phyloP scores from a whole-genome alignment of 129 eudicot genomes.

The Logfia minima region DNA sequence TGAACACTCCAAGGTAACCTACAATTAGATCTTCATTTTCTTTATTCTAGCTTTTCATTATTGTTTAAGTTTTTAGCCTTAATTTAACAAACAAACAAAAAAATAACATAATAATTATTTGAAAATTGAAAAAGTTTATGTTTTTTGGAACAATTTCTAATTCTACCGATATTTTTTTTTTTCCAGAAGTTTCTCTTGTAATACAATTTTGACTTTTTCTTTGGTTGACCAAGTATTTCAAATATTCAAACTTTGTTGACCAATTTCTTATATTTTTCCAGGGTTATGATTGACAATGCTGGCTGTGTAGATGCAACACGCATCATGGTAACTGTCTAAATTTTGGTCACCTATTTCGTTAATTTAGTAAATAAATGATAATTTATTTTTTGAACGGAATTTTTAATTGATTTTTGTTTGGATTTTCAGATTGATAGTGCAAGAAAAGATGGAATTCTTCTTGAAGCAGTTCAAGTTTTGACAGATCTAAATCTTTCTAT shows the following conservation, averaged over 20 bases:
- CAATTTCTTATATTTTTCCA: slow-evolving; percentile 34
- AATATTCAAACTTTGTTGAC: slow-evolving; percentile 20
- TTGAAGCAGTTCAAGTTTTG: slow-evolving; percentile 91
- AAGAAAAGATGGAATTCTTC: slow-evolving; percentile 80
- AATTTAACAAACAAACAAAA: too few relatives aligned
- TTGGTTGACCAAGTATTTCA: not conserved
- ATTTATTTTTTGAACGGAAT: not conserved
- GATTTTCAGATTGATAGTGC: slow-evolving; percentile 75
- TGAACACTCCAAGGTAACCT: slow-evolving; percentile 72
- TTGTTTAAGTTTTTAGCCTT: not conserved
- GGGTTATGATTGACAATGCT: slow-evolving; percentile 92
- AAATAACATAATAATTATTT: too few relatives aligned
- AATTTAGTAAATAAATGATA: not conserved
- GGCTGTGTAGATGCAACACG: slow-evolving; percentile 72
- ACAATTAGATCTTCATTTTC: not conserved
- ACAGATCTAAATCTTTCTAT: slow-evolving; percentile 88
- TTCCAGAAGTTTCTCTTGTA: slow-evolving; percentile 25
- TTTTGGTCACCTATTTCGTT: not conserved
- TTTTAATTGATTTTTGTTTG: not conserved
- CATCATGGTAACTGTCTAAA: slow-evolving; percentile 56
- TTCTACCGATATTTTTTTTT: too few relatives aligned
- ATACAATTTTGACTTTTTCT: slow-evolving; percentile 35
- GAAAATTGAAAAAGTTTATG: not conserved
- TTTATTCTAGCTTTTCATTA: not conserved
- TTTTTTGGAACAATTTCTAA: too few relatives aligned